A percentile compares a stretch with the other conserved stretches of the same genome.
phyloP scores from a whole-genome alignment of 768 basidiomycete species.

The Leccinum boreale region DNA sequence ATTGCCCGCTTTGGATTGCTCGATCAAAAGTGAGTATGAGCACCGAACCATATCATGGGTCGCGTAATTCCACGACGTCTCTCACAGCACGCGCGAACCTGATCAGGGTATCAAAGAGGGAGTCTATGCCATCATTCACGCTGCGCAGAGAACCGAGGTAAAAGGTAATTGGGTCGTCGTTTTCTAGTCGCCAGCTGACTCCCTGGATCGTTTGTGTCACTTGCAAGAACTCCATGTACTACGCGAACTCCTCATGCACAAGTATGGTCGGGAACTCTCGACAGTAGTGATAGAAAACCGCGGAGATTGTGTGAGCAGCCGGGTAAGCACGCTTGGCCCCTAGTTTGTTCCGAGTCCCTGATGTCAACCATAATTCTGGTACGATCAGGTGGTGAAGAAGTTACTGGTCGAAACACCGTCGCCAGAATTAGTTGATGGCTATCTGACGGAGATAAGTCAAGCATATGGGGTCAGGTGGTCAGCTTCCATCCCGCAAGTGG shows the following conservation, averaged over 20 bases:
- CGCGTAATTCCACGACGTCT: constrained; percentile 7
- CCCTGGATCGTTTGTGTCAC: not conserved
- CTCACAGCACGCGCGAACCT: constrained; percentile 67
- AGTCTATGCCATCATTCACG: constrained; percentile 83
- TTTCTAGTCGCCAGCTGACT: constrained; percentile 1
- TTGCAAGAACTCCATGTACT: constrained; percentile 78
- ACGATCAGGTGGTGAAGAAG: constrained; percentile 69
- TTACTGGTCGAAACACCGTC: constrained; percentile 67
- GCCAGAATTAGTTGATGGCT: constrained; percentile 76
- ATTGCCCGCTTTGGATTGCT: constrained; percentile 89
- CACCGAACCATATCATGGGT: constrained; percentile 1
- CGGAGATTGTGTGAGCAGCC: constrained; percentile 74
- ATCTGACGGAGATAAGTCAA: constrained; percentile 85
- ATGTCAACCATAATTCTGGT: constrained; percentile 1
- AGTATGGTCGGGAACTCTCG: constrained; percentile 91
- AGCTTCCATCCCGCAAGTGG: constrained; percentile 31
- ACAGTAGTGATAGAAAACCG: constrained; percentile 83
- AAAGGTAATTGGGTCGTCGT: constrained; percentile 52
- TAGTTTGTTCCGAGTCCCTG: not conserved
- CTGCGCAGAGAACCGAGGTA: constrained; percentile 87
- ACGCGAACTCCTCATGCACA: constrained; percentile 93
- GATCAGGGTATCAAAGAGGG: constrained; percentile 87
- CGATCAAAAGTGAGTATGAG: constrained; percentile 70
- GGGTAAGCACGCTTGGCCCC: constrained; percentile 47
- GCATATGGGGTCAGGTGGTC: constrained; percentile 78